Percentiles rank a stretch among this genome's conserved stretches.
Evolutionary conservation across 352 stramenopile species (phyloP).

Genomic region (Aphanomyces astaci): DNA sequence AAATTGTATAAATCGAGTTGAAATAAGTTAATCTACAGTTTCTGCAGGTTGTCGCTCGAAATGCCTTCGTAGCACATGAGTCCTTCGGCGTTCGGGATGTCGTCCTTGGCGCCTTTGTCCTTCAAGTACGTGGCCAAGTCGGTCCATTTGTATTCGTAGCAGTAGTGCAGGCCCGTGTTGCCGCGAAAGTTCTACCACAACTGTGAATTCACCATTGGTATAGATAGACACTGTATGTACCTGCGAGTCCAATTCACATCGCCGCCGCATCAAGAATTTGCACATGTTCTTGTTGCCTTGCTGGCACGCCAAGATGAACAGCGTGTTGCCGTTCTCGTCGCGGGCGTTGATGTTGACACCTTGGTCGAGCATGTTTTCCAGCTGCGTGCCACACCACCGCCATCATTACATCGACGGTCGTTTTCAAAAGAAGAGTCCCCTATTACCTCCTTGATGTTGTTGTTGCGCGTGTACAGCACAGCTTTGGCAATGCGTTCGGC

Average conservation of each 20-base stretch:
- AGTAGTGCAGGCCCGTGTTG: conserved; percentile 94
- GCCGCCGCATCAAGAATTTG: conserved; percentile 92
- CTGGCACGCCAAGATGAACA: conserved; percentile 92
- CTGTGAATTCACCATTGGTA: conserved; percentile 4
- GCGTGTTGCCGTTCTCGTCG: conserved; percentile 92
- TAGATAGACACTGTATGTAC: conserved; percentile 29
- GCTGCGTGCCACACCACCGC: conserved; percentile 32
- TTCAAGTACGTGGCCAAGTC: conserved; percentile 91
- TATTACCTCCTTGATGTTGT: conserved; percentile 63
- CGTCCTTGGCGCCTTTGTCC: conserved; percentile 89
- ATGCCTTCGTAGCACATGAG: conserved; percentile 94
- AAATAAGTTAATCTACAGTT: conserved; percentile 28
- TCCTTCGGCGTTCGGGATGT: conserved; percentile 83
- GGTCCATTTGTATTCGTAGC: conserved; percentile 89
- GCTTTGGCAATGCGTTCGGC: conserved; percentile 34
- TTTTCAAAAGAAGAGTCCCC: conserved; percentile 2
- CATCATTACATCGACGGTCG: no score
- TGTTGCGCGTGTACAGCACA: conserved; percentile 65
- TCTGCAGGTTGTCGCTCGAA: conserved; percentile 40
- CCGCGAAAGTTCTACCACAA: conserved; percentile 92
- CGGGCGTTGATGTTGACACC: conserved; percentile 83
- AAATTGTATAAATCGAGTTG: background rate
- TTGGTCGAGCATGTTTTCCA: conserved; percentile 84
- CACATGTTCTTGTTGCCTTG: conserved; percentile 92
- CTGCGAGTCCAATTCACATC: conserved; percentile 89